Conservation (phyloP, 1,284 basidiomycete genomes). For the Marasmius tenuissimus region DNA sequence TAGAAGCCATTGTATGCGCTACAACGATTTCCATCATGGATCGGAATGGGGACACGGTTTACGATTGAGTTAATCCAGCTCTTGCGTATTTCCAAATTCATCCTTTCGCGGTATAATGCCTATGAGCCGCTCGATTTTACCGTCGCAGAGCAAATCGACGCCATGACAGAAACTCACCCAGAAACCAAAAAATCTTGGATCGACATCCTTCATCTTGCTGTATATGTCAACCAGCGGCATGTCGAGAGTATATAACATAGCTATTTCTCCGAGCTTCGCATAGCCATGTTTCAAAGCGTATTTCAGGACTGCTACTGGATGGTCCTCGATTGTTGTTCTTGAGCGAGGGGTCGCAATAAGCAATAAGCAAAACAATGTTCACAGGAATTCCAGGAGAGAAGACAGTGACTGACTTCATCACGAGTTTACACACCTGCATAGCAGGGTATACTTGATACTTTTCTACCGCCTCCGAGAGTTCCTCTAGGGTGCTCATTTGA, state of each 20-base stretch:
- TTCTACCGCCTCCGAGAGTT: not conserved
- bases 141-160: no score
- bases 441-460: not conserved
- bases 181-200: not conserved
- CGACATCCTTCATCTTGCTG: not conserved
- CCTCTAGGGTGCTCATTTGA: not conserved
- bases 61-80: no score
- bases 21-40: no score
- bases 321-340: no score
- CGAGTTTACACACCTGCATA: not conserved
- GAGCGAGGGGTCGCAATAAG: no score
- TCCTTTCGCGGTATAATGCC: no score
- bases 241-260: not conserved
- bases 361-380: no score
- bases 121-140: no score
- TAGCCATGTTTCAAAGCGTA: not conserved
- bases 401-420: not conserved
- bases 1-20: no score
- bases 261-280: not conserved
- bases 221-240: not conserved
- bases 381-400: no score
- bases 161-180: not conserved
- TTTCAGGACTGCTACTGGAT: not conserved
- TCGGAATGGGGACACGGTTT: no score
- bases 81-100: no score